phyloP scores from a whole-genome alignment of 495 filamentous ascomycete species.

The Penicillium egyptiacum region DNA sequence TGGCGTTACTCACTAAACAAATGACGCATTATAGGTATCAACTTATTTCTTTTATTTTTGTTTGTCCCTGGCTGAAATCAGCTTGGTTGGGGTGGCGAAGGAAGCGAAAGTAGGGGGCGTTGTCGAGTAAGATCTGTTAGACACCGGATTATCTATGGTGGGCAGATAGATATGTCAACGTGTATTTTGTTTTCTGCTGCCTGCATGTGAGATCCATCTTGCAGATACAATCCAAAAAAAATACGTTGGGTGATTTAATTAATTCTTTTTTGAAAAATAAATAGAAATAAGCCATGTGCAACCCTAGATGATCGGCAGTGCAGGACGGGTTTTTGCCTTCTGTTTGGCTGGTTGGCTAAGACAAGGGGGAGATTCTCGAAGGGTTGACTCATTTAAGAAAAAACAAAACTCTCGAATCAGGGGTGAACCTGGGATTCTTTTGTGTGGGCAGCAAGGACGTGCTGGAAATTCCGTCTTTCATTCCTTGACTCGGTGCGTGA shows the following conservation, averaged over 20 bases:
- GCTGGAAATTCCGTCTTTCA: conserved; percentile 15
- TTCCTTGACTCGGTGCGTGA: conserved; percentile 34
- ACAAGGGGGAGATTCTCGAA: conserved; percentile 24
- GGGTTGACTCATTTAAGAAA: conserved; percentile 26
- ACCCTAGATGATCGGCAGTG: conserved; percentile 32
- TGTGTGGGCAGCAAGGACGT: conserved; percentile 26
- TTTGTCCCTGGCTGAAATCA: background rate
- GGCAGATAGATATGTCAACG: conserved; percentile 1
- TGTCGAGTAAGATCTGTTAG: conserved; percentile 1
- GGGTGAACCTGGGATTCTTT: conserved; percentile 23
- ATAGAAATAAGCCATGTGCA: conserved; percentile 27
- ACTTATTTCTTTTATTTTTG: background rate
- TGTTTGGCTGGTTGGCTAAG: conserved; percentile 15
- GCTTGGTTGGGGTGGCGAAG: conserved; percentile 2
- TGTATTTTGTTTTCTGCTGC: background rate
- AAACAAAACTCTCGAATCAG: conserved; percentile 22
- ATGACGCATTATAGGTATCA: background rate
- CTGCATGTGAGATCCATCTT: conserved; percentile 15
- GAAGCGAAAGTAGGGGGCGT: background rate
- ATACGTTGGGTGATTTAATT: background rate
- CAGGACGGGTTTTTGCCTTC: conserved; percentile 17
- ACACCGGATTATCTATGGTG: background rate
- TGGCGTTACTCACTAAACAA: background rate
- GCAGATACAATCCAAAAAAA: conserved; percentile 1
- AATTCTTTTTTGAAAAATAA: background rate